A percentile compares a stretch with the other conserved stretches of the same genome.
These are phyloP conservation scores for Globisporangium spinosum DNA, from an alignment of 352 stramenopile species.

Conservation along the genomic window DNA sequence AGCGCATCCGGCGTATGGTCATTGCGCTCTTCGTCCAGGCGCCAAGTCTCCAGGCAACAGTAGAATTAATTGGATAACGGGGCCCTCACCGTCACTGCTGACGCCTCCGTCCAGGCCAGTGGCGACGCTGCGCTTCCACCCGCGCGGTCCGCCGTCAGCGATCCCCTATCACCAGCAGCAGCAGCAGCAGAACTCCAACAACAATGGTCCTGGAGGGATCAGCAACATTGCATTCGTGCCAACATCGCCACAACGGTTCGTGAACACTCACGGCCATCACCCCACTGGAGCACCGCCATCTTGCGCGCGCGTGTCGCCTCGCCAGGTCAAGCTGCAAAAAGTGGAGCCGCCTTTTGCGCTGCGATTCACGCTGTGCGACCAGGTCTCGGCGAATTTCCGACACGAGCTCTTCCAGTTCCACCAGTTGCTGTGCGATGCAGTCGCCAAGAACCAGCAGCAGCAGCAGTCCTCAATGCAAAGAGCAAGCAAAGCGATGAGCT, in stretches of 20 bases:
- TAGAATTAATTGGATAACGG: background rate
- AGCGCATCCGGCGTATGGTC: background rate
- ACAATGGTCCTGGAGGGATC: background rate
- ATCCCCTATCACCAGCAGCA: background rate
- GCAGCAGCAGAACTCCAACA: background rate
- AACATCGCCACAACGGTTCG: constrained; percentile 14
- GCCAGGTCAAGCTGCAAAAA: constrained; percentile 32
- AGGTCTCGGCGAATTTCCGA: constrained; percentile 39
- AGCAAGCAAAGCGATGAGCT: background rate
- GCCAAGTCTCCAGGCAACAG: background rate
- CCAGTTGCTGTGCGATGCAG: constrained; percentile 50
- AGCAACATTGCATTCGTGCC: background rate
- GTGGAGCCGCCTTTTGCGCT: constrained; percentile 18
- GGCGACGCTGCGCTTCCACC: constrained; percentile 10
- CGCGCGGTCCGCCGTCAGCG: constrained; percentile 1
- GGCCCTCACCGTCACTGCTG: background rate
- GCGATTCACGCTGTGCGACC: constrained; percentile 26
- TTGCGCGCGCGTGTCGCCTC: constrained; percentile 23
- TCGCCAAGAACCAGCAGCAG: constrained; percentile 13
- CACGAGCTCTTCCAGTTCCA: constrained; percentile 73
- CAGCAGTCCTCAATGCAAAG: constrained; percentile 10
- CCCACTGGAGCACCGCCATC: background rate
- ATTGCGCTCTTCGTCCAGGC: background rate
- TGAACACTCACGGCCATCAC: background rate
- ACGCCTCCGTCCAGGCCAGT: background rate